A percentile compares a stretch with the other conserved stretches of the same genome.
These are phyloP conservation scores for Ilyonectria mors-panacis DNA, from an alignment of 2,329 filamentous ascomycete species.

Conservation along the genomic window DNA sequence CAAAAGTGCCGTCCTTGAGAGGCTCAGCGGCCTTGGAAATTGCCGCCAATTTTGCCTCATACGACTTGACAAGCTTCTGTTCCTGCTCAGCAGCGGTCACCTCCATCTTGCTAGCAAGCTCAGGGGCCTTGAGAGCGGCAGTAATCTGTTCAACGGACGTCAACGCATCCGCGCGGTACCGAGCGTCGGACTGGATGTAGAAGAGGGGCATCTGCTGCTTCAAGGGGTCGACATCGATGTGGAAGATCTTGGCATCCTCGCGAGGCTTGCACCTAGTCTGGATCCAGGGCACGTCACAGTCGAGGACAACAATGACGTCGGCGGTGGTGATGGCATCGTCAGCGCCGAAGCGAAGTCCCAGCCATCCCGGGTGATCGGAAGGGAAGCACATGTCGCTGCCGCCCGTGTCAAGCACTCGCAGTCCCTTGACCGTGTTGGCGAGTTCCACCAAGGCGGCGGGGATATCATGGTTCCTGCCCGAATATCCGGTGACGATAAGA, in stretches of 20 bases:
- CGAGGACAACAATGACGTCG: conserved; percentile 87
- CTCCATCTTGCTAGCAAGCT: conserved; percentile 57
- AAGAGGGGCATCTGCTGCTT: conserved; percentile 82
- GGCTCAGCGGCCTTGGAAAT: conserved; percentile 73
- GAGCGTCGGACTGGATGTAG: conserved; percentile 76
- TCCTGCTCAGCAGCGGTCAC: conserved; percentile 35
- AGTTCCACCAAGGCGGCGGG: conserved; percentile 75
- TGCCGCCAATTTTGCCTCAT: conserved; percentile 70
- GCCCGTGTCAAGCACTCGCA: conserved; percentile 82
- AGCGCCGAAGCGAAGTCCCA: conserved; percentile 81
- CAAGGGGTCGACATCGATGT: conserved; percentile 76
- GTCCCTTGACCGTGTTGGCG: conserved; percentile 76
- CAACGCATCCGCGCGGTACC: conserved; percentile 77
- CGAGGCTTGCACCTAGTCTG: conserved; percentile 77
- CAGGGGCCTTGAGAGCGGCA: conserved; percentile 67
- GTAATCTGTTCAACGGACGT: conserved; percentile 79
- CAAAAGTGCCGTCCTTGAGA: conserved; percentile 67
- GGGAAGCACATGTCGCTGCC: conserved; percentile 89
- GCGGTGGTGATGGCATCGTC: conserved; percentile 82
- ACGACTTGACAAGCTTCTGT: conserved; percentile 68
- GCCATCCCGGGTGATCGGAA: conserved; percentile 75
- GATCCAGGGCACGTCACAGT: conserved; percentile 96
- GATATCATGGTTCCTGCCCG: conserved; percentile 76
- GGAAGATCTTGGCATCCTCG: conserved; percentile 69
- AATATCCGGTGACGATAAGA: conserved; percentile 79